Evolutionary conservation across 345 rosid genomes (phyloP).

Genomic region (Eucalyptus lansdowneana): DNA sequence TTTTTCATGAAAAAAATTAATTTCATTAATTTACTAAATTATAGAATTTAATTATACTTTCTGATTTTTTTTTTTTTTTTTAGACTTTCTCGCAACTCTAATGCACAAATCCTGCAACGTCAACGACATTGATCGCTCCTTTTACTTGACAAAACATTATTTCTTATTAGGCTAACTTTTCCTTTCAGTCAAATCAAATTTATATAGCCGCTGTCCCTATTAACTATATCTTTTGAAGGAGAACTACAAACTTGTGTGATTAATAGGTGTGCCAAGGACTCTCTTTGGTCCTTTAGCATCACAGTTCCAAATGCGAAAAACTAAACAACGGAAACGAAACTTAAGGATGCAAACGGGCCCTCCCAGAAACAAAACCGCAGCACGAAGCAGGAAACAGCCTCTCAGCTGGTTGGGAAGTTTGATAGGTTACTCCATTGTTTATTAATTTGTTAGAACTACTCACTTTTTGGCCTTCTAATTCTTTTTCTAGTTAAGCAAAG

Average conservation of each 20-base stretch:
- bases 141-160: not conserved
- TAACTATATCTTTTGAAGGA: not conserved
- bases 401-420: not conserved
- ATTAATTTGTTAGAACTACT: not conserved
- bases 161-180: not conserved
- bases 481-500: not conserved
- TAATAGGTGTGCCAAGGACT: not conserved
- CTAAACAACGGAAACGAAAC: not conserved
- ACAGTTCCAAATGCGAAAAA: not conserved
- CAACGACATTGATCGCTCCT: not conserved
- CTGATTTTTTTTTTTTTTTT: too few species aligned
- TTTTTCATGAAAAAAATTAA: fast-evolving
- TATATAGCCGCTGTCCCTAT: not conserved
- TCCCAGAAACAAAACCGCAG: not conserved
- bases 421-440: not conserved
- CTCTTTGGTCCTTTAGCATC: not conserved
- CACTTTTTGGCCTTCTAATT: not conserved
- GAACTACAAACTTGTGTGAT: not conserved
- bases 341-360: not conserved
- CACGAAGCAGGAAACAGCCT: not conserved
- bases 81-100: not conserved
- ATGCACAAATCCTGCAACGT: not conserved
- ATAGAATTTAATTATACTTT: too few species aligned
- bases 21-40: too few species aligned
- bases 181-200: not conserved